Base-by-base conservation (phyloP, 345 rosid genomes). In the Odontarrhena argentea region DNA sequence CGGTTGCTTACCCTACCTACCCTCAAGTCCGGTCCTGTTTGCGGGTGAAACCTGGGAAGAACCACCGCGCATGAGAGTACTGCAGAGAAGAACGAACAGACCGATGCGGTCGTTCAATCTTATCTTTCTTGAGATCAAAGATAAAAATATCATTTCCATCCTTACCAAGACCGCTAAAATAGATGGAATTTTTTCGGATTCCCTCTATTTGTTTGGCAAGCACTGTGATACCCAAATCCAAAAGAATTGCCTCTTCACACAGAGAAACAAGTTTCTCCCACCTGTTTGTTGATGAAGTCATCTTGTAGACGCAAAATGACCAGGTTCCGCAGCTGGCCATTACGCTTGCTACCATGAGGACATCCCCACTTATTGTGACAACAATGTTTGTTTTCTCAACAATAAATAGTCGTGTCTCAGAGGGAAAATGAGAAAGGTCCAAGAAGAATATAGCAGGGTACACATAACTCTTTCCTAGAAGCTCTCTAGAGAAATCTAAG, bases 191-290 rank as follows among this genome's bases (percentile, higher is more conserved):
- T 8, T 30, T 0, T 2, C 28, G 28, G 56, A 52, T 28, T 30
- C 56, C 56, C 10, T 52, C 9, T 12, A 52, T n/a, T 11, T n/a
- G 18, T n/a, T 3, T n/a, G 56, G 56, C 56, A 52, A 9, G 56
- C 22, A 30, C 38, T 0, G 56, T 52, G 22, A 52, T 32, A 52
- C 56, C 56, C 10, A 52, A 3, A 30, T 28, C 56, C 56, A 52
- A 30, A 28, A 52, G 18, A 5, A 52, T 52, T n/a, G 56, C 56
- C 38, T 52, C 56, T 9, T 13, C 56, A n/a, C 18, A 37, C 56
- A 52, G 28, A 52, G 18, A 52, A 30, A 12, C 6, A 52, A 52
- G 6, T n/a, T 15, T 30, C 6, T 52, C 6, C 38, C 22, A 52
- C 3, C 28, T 50, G 35, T 6, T 36, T 1, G 40, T 36, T 36